Evolutionary conservation across 768 basidiomycete species (phyloP), one percentile per base, ranked within the genome.

Genomic region (Tylopilus intermedius): DNA sequence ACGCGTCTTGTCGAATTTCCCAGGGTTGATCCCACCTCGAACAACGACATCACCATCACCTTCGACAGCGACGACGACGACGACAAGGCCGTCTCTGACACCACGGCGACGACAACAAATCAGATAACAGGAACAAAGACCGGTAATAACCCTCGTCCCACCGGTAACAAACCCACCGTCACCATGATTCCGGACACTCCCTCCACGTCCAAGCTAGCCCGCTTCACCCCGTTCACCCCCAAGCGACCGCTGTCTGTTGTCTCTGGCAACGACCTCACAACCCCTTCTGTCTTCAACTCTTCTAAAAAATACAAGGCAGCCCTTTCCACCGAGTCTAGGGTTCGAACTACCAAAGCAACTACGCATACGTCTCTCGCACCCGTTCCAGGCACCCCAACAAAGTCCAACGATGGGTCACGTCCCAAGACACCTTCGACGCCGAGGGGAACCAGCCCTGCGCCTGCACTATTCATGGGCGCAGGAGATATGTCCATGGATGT

Each of bases 401-500:
- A 76, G 61, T 66, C 47, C 13, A 57, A 27, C 5, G 68, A 71
- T 56, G 68, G 64, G 30, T 70, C 69, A 42, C 70, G 80, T 24
- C 80, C 82, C 24, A 70, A 74, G 55, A 83, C 81, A 18, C 82
- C 81, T 10, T 75, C 72, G 15, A 81, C 79, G 2, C 80, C 81
- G 4, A 67, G 76, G 47, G 72, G 78, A 5, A 74, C 78, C 32
- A 83, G 78, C 57, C 80, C 81, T 0, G 71, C 63, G 2, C 62
- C 66, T 0, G 40, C 30, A 7, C 61, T 78, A 21, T 71, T 72
- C 65, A 75, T 74, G 41, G 68, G 71, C 18, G 68, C 75, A 0
- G 84, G 84, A 59, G 83, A 86, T 61, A 59, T 67, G 65, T 65
- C 65, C 24, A 88, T 86, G 84, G 88, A 88, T 54, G 80, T 87